phyloP scores from a whole-genome alignment of 108 stramenopile species.

The Fragilariopsis cylindrus region DNA sequence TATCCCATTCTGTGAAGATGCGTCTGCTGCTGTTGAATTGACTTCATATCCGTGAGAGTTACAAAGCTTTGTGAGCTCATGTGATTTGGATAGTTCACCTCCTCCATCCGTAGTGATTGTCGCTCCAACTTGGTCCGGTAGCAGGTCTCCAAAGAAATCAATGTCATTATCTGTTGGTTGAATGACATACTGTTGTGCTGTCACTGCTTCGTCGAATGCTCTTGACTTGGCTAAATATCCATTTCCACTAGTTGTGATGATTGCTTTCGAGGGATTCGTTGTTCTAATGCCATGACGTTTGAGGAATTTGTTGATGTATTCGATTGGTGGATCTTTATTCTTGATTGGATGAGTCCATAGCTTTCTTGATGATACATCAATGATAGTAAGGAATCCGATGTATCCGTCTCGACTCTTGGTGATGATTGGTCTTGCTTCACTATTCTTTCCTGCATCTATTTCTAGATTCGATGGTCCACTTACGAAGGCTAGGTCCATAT shows the following conservation, averaged over 20 bases:
- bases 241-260: neutral
- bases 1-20: slow-evolving; percentile 20
- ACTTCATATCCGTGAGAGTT: neutral
- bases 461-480: slow-evolving; percentile 12
- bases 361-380: neutral
- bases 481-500: slow-evolving; percentile 19
- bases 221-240: neutral
- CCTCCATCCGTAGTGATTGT: slow-evolving; percentile 3
- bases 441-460: neutral
- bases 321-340: slow-evolving; percentile 5
- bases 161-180: neutral
- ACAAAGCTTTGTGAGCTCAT: neutral
- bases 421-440: neutral
- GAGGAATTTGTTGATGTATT: slow-evolving; percentile 12
- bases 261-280: neutral
- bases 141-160: neutral
- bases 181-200: neutral
- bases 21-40: slow-evolving; percentile 9
- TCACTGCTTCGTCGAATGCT: neutral
- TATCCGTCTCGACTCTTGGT: neutral
- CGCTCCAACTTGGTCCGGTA: neutral
- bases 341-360: slow-evolving; percentile 5
- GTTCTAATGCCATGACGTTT: neutral
- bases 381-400: slow-evolving; percentile 6
- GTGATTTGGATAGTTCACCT: slow-evolving; percentile 10